Base-by-base conservation (phyloP, 768 basidiomycete genomes). In the Agaricus sinodeliciosus region DNA sequence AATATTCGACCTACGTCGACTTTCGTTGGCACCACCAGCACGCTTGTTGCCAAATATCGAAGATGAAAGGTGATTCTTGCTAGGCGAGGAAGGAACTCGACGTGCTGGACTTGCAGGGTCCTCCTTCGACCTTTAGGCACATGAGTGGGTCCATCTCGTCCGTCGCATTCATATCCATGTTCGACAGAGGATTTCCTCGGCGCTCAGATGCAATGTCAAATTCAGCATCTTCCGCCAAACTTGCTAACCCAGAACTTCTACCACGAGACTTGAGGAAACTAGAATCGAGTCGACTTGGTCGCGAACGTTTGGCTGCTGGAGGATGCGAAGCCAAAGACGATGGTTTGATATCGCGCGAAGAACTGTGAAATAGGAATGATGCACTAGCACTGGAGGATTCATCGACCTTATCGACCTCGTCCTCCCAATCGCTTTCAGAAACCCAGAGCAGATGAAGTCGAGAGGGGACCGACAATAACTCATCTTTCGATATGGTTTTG, bases 371-470 rank as follows among this genome's bases (percentile, higher is more conserved):
- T 51, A 71, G 56, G 62, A 81, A 75, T 63, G 75, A 82, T 55
- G 83, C 53, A 58, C 73, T 80, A 59, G 87, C 62, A 62, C 85
- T 88, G 31, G 31, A 11, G 31, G 31, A 31, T 46, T 89, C 88
- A 7, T 93, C 89, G 0, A 86, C 88, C 69, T 80, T 87, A 62
- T 91, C 89, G 59, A 83, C 81, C 61, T 91, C 90, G 62, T 92
- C 89, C 67, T 92, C 90, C 90, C 90, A 92, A 52, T 93, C 90
- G 64, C 85, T 90, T 59, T 91, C 89, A 4, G 87, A n/a, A 89
- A 5, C 82, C 77, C 19, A 77, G 65, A 3, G 65, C 58, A 40
- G 83, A 82, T 36, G 72, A 67, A 35, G 43, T 27, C 52, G 45
- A 13, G 40, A 16, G 19, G 46, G 46, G 25, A 41, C 34, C 5